Base-by-base conservation (phyloP, 345 rosid species). In the Dipteronia dyeriana region DNA sequence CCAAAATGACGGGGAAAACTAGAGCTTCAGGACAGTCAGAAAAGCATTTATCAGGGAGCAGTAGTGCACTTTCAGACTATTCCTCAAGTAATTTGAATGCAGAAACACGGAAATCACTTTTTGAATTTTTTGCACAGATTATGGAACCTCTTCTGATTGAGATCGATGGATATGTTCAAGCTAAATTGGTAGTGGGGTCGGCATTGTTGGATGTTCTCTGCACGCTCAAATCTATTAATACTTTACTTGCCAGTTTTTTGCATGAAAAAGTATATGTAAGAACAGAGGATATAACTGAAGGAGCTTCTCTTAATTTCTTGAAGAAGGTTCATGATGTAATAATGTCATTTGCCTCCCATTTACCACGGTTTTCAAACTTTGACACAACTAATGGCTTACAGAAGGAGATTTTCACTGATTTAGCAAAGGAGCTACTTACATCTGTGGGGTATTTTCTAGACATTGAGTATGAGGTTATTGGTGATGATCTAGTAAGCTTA, bases 401-500 rank as follows among this genome's bases (percentile, higher is more conserved):
- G 71, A 65, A 79, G 76, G 84, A 85, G 79, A 80, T 71, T 75
- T 78, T 85, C 76, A 82, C 80, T 76, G 81, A 77, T 64, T 78
- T 88, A 76, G 90, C 94, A 71, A 87, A 86, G 82, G 94, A 92
- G 85, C 81, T 91, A 66, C 60, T 91, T 78, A 81, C 79, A 81
- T 86, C 92, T 70, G 60, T 88, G 8, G 90, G 91, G 73, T 87
- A 75, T 82, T 65, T 94, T 74, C 75, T 96, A 82, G 94, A 87
- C 77, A 90, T 94, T 79, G 99, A 94, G 75, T 90, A 91, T 79
- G 88, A 92, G 76, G 93, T 96, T 69, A 73, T 90, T 69, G 94
- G 85, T 73, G 84, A 82, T 86, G 94, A 94, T 80, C 85, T 88
- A 68, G 81, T 84, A 74, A 85, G 86, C 65, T 76, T 94, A 81